Evolutionary conservation across 257 asterid genomes (phyloP).

Genomic region (Solanum chiquidenum): DNA sequence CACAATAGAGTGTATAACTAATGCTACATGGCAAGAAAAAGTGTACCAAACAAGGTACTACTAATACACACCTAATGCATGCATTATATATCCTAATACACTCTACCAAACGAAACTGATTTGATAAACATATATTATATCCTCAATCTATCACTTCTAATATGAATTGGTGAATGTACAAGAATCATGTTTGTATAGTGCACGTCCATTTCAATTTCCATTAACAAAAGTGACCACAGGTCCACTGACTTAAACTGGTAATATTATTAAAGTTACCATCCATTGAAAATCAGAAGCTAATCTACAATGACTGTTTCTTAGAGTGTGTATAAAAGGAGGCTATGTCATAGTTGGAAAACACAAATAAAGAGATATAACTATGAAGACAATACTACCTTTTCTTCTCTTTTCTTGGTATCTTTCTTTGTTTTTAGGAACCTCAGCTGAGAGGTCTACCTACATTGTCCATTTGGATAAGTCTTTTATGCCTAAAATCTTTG

Average conservation of each 20-base stretch:
- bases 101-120: background rate
- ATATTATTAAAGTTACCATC: background rate
- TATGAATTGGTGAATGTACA: background rate
- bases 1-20: too few relatives aligned
- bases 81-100: too few relatives aligned
- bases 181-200: background rate
- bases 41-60: too few relatives aligned
- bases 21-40: too few relatives aligned
- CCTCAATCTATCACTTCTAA: background rate
- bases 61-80: too few relatives aligned
- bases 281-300: background rate
- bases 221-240: background rate
- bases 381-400: background rate
- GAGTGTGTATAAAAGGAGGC: background rate
- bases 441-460: constrained; percentile 8
- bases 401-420: background rate
- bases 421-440: background rate
- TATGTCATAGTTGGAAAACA: background rate
- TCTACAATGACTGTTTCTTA: background rate
- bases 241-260: background rate
- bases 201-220: background rate
- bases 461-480: constrained; percentile 14
- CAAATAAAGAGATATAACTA: background rate
- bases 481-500: constrained; percentile 7
- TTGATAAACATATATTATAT: background rate